A percentile compares a stretch with the other conserved stretches of the same genome.
phyloP scores from a whole-genome alignment of 1,284 basidiomycete species.

The Caloboletus inedulis region DNA sequence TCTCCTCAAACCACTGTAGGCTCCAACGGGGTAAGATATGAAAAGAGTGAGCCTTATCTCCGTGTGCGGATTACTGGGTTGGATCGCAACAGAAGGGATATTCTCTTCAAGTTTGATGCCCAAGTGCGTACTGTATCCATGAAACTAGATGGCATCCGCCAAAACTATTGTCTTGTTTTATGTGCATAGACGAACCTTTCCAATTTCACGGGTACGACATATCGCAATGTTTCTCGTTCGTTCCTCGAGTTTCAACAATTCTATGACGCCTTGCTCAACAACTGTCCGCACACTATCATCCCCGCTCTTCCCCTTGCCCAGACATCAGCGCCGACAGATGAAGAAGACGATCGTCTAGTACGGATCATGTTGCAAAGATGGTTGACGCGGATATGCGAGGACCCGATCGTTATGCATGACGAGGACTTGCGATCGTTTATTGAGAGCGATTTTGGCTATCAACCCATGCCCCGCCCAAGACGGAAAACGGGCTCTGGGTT shows the following conservation, averaged over 20 bases:
- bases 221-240: slow-evolving; percentile 87
- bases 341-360: slow-evolving; percentile 93
- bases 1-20: slow-evolving; percentile 63
- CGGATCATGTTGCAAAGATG: slow-evolving; percentile 91
- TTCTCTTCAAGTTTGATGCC: slow-evolving; percentile 88
- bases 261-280: slow-evolving; percentile 79
- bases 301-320: slow-evolving; percentile 89
- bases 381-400: slow-evolving; percentile 86
- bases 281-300: slow-evolving; percentile 87
- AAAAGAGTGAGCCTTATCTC: slow-evolving; percentile 77
- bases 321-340: slow-evolving; percentile 91
- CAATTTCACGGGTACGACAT: slow-evolving; percentile 84
- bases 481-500: slow-evolving; percentile 68
- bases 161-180: not conserved
- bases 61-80: slow-evolving; percentile 84
- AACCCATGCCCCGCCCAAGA: slow-evolving; percentile 72
- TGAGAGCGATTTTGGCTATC: slow-evolving; percentile 93
- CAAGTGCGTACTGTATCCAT: slow-evolving; percentile 55
- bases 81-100: slow-evolving; percentile 90
- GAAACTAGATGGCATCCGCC: not conserved
- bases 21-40: slow-evolving; percentile 65
- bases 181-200: slow-evolving; percentile 81
- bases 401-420: slow-evolving; percentile 80
- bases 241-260: slow-evolving; percentile 91
- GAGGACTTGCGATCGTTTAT: slow-evolving; percentile 91